Evolutionary conservation across 805 yeast genomes (phyloP).

Genomic region (Wickerhamiella galacta): DNA sequence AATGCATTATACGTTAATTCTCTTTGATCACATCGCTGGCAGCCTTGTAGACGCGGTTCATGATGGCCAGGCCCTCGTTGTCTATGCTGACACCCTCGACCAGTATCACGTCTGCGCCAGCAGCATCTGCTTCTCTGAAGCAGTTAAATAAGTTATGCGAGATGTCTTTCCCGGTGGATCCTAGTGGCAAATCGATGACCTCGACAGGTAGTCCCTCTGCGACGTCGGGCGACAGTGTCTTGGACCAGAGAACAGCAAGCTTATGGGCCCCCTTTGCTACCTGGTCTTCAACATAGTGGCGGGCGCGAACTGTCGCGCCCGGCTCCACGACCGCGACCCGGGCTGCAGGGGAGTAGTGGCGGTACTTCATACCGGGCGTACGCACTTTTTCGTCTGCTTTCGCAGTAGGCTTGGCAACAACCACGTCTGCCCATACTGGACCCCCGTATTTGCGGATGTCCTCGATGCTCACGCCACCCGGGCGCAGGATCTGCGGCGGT

Average conservation of each 20-base stretch:
- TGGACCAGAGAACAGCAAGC: conserved; percentile 6
- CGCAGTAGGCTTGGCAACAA: conserved; percentile 44
- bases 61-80: conserved; percentile 80
- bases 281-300: conserved; percentile 14
- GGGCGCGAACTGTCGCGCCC: conserved; percentile 22
- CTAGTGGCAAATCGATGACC: conserved; percentile 22
- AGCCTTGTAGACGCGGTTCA: conserved; percentile 81
- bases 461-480: conserved; percentile 84
- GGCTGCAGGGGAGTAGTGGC: conserved; percentile 86
- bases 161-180: conserved; percentile 38
- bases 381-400: conserved; percentile 40
- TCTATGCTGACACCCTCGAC: conserved; percentile 68
- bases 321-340: conserved; percentile 51
- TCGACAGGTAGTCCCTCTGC: conserved; percentile 10
- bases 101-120: conserved; percentile 50
- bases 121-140: conserved; percentile 61
- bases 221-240: background rate
- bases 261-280: conserved; percentile 3
- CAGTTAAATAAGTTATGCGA: conserved; percentile 59
- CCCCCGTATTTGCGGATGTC: conserved; percentile 56
- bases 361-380: conserved; percentile 97
- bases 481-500: conserved; percentile 82
- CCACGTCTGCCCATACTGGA: conserved; percentile 41
- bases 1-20: background rate
- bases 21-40: conserved; percentile 25